Conservation (phyloP, 2,329 filamentous ascomycete species). For the Aspergillus costaricaensis region DNA sequence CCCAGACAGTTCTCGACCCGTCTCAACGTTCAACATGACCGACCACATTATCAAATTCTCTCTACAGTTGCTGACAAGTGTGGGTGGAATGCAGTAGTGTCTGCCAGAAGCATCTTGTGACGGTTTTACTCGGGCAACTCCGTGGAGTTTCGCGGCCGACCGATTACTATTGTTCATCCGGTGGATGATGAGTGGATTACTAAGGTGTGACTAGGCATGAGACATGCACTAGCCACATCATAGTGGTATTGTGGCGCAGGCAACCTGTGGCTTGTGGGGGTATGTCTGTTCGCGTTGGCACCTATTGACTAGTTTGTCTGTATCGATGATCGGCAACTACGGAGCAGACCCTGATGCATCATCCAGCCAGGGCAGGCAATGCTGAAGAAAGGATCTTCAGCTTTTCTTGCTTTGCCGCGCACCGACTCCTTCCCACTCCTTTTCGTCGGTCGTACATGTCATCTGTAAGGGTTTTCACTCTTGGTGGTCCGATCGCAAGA, state of each 20-base stretch:
- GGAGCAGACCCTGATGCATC: background rate
- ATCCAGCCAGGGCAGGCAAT: background rate
- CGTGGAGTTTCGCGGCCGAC: background rate
- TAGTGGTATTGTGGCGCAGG: conserved; percentile 1
- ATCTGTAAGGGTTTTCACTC: conserved; percentile 17
- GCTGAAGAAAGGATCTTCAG: conserved; percentile 1
- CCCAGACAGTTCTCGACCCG: background rate
- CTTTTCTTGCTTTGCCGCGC: background rate
- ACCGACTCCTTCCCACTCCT: background rate
- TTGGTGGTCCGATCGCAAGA: conserved; percentile 14
- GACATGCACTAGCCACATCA: conserved; percentile 12
- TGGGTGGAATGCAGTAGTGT: conserved; percentile 12
- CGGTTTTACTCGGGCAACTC: background rate
- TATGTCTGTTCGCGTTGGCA: background rate
- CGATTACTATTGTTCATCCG: background rate
- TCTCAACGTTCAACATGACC: background rate
- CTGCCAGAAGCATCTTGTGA: conserved; percentile 9
- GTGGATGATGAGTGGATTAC: background rate
- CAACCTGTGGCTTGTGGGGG: conserved; percentile 9
- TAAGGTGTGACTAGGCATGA: background rate
- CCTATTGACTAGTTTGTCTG: background rate
- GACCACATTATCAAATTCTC: conserved; percentile 1
- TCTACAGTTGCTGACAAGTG: background rate
- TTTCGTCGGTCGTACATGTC: conserved; percentile 16
- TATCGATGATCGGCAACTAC: background rate